A percentile compares a stretch with the other conserved stretches of the same genome.
Evolutionary conservation across 768 basidiomycete species (phyloP).

Genomic region (Rhodotorula sphaerocarpa): DNA sequence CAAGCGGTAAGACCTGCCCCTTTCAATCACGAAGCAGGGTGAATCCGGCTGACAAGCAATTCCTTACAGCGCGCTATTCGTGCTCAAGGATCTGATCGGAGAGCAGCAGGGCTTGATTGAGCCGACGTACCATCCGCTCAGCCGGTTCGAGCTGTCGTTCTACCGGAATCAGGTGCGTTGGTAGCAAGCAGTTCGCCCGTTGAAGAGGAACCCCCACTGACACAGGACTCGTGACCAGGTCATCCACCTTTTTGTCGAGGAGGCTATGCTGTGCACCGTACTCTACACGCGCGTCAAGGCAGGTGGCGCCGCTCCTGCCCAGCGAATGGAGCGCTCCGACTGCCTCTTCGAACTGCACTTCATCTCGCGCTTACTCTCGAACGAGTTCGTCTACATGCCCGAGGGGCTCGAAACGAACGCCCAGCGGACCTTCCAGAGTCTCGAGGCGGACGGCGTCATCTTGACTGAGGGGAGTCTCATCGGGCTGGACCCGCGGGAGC

Average conservation of each 20-base stretch:
- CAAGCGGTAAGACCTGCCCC: constrained; percentile 26
- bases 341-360: constrained; percentile 30
- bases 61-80: constrained; percentile 18
- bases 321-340: constrained; percentile 24
- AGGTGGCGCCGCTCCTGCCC: constrained; percentile 15
- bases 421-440: constrained; percentile 17
- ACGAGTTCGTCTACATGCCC: constrained; percentile 38
- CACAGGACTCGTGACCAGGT: constrained; percentile 7
- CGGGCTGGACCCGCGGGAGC: constrained; percentile 28
- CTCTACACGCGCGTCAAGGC: constrained; percentile 36
- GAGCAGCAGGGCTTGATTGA: constrained; percentile 34
- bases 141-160: constrained; percentile 36
- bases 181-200: no score
- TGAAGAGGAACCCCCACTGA: no score
- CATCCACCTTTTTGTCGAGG: constrained; percentile 38
- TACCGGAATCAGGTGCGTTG: constrained; percentile 34
- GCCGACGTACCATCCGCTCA: constrained; percentile 33
- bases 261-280: constrained; percentile 23
- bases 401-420: constrained; percentile 37
- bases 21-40: no score
- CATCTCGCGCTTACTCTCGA: constrained; percentile 34
- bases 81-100: constrained; percentile 36
- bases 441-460: constrained; percentile 35
- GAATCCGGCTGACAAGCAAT: background rate
- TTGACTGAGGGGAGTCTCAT: constrained; percentile 15